phyloP scores from a whole-genome alignment of 768 basidiomycete species.

The Kwoniella dendrophila region DNA sequence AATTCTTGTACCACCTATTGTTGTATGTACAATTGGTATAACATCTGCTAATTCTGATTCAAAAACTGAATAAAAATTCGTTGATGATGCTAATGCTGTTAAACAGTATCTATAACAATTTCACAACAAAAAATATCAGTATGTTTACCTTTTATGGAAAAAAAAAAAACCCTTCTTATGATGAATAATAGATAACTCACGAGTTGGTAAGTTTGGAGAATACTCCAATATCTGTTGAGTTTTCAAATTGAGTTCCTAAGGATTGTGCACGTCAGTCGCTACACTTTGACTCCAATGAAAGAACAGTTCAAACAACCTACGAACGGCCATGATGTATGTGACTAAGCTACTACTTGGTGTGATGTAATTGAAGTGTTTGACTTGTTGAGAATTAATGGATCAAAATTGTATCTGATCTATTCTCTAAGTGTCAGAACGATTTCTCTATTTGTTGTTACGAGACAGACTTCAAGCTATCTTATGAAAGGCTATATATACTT shows the following conservation, averaged over 20 bases:
- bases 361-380: background rate
- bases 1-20: conserved; percentile 91
- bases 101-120: conserved; percentile 75
- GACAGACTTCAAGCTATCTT: too few species aligned
- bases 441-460: too few species aligned
- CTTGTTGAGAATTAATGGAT: conserved; percentile 5
- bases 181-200: conserved; percentile 44
- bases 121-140: conserved; percentile 1
- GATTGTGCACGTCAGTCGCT: conserved; percentile 7
- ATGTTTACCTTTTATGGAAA: too few species aligned
- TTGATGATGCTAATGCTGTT: conserved; percentile 85
- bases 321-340: conserved; percentile 66
- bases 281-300: background rate
- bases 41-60: conserved; percentile 92
- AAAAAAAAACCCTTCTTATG: too few species aligned
- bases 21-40: conserved; percentile 93
- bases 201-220: conserved; percentile 94
- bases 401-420: too few species aligned
- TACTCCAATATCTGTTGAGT: conserved; percentile 92
- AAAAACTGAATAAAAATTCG: conserved; percentile 97
- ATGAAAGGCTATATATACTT: too few species aligned
- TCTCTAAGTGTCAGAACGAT: too few species aligned
- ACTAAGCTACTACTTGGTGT: background rate
- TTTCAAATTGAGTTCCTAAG: conserved; percentile 89
- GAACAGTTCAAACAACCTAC: conserved; percentile 57